Evolutionary conservation across 805 yeast species (phyloP).

Genomic region (Jamesozyma lodderae): DNA sequence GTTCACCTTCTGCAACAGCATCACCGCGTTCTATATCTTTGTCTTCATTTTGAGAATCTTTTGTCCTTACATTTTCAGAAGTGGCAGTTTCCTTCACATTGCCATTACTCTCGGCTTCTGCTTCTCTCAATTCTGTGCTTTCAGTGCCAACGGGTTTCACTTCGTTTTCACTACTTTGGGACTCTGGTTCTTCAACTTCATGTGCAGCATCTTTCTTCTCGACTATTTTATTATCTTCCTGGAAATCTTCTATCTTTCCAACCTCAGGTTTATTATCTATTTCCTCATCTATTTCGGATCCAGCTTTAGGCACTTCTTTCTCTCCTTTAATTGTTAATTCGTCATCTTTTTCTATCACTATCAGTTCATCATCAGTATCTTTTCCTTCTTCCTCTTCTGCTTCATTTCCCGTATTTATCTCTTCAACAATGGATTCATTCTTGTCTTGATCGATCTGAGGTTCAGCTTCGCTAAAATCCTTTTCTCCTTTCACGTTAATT

Average conservation of each 20-base stretch:
- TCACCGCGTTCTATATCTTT: not conserved
- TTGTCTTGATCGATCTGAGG: not conserved
- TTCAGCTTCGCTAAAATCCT: not conserved
- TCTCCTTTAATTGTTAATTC: no score
- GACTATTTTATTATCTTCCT: not conserved
- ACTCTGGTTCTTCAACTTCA: not conserved
- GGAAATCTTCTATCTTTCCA: not conserved
- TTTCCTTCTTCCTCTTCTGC: not conserved
- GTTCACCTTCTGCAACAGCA: conserved; percentile 1
- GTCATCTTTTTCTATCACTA: no score
- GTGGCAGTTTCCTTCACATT: not conserved
- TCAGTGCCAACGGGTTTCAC: no score
- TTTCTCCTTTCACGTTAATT: not conserved
- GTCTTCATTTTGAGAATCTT: not conserved
- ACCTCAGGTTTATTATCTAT: not conserved
- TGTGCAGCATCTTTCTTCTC: not conserved
- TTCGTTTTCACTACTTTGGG: no score
- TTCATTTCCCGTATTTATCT: not conserved
- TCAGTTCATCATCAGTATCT: conserved; percentile 2
- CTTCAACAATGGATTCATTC: not conserved
- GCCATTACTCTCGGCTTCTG: not conserved
- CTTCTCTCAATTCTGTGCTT: no score
- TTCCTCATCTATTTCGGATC: no score
- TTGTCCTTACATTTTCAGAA: not conserved
- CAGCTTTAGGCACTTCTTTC: no score